Evolutionary conservation across 306 rosid species (phyloP), one percentile per base, ranked within the genome.

Genomic region (Cucurbita moschata): DNA sequence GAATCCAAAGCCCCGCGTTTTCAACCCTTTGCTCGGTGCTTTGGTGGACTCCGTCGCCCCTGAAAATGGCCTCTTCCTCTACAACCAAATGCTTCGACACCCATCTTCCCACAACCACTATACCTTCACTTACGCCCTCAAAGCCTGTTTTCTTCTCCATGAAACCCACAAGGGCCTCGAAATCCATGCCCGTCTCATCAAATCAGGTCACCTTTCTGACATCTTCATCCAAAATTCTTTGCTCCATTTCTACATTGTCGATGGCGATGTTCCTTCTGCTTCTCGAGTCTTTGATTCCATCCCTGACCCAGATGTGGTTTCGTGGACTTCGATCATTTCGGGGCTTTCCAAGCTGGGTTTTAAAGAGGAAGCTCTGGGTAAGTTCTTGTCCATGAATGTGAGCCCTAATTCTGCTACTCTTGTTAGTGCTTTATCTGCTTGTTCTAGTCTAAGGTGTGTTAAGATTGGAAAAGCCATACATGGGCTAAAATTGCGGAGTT

Each of bases 121-220:
- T 84, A 84, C 96, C 67, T 88, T 88, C 88, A 88, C 90, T 15
- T 79, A 82, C 55, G 90, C 87, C 38, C 88, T 92, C 79, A 89
- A 84, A 78, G 87, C 86, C 7, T 89, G 85, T 56, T 58, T 71
- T 51, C 75, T 75, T 15, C 84, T 81, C n/a, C 85, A 77, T 71
- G 76, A 80, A 18, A 77, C 23, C 73, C 77, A 77, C 55, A 89
- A 86, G 47, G 92, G 88, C 15, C 82, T 82, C 30, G 90, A 92
- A 86, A 81, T 87, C 85, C 92, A 92, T 75, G 89, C 86, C 65
- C 83, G 47, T 47, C 79, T 89, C 79, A 11, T 84, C 26, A 92
- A 88, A 76, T 82, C 83, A 0, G 95, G 95, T 4, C 87, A 92
- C 67, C 60, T 26, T 77, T 44, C 67, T n/a, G 96, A 92, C 43